Conservation (phyloP, 2,329 filamentous ascomycete genomes). For the Aureobasidium musti region DNA sequence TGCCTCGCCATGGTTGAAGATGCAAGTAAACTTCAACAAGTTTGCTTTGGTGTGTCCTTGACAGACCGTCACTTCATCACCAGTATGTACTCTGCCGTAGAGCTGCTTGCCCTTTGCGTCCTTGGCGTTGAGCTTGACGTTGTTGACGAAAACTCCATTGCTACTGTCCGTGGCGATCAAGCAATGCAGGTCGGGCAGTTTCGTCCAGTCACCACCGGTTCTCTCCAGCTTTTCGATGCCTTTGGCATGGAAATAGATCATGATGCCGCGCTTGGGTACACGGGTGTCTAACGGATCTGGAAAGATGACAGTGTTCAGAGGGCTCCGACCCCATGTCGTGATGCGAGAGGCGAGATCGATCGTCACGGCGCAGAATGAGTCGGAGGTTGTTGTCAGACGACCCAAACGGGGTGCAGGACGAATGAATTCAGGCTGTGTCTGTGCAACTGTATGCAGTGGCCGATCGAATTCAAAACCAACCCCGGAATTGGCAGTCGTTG, state of each 20-base stretch:
- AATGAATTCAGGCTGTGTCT: slow-evolving; percentile 37
- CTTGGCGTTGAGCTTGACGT: slow-evolving; percentile 62
- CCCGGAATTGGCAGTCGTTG: slow-evolving; percentile 25
- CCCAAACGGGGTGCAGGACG: slow-evolving; percentile 57
- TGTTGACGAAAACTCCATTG: slow-evolving; percentile 75
- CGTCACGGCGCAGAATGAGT: slow-evolving; percentile 65
- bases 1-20: slow-evolving; percentile 47
- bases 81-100: slow-evolving; percentile 70
- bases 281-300: slow-evolving; percentile 63
- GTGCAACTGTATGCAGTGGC: slow-evolving; percentile 29
- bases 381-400: slow-evolving; percentile 63
- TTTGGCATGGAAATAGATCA: slow-evolving; percentile 72
- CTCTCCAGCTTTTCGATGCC: slow-evolving; percentile 61
- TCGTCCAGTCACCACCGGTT: slow-evolving; percentile 56
- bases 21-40: slow-evolving; percentile 47
- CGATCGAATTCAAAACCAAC: slow-evolving; percentile 14
- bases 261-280: slow-evolving; percentile 80
- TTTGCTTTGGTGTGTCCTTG: slow-evolving; percentile 42
- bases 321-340: slow-evolving; percentile 75
- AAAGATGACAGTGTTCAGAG: slow-evolving; percentile 68
- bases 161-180: slow-evolving; percentile 81
- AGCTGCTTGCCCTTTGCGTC: slow-evolving; percentile 54
- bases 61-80: slow-evolving; percentile 76
- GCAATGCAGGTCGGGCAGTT: slow-evolving; percentile 59
- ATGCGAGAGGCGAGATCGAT: slow-evolving; percentile 67